These are phyloP conservation scores for Sarcodon aspratus DNA, from an alignment of 768 basidiomycete species.

Conservation along the genomic window DNA sequence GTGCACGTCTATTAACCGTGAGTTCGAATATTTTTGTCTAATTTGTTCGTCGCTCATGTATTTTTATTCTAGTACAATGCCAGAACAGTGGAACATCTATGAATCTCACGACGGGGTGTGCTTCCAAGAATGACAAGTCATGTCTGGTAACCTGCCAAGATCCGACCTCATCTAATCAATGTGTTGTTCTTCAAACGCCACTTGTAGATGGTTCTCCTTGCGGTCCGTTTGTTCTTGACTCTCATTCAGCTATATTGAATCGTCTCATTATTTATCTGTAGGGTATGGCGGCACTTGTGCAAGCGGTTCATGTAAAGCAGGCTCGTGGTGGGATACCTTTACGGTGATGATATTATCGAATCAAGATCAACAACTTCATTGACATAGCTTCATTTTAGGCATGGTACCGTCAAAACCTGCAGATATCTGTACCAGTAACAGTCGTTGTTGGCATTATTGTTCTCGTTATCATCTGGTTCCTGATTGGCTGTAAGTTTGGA, in stretches of 20 bases:
- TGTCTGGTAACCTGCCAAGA: conserved; percentile 79
- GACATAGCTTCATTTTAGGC: conserved; percentile 27
- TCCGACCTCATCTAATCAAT: conserved; percentile 46
- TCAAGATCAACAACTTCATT: conserved; percentile 3
- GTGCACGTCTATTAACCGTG: conserved; percentile 66
- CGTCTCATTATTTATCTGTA: conserved; percentile 12
- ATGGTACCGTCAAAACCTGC: conserved; percentile 68
- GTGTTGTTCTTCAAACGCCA: conserved; percentile 56
- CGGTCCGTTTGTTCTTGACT: conserved; percentile 31
- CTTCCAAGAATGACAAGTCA: conserved; percentile 44
- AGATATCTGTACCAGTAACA: conserved; percentile 72
- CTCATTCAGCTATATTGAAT: conserved; percentile 6
- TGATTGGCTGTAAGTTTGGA: too few species aligned
- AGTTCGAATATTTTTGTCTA: conserved; percentile 31
- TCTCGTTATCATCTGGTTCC: conserved; percentile 33
- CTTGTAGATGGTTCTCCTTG: conserved; percentile 80
- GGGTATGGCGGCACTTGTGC: conserved; percentile 65
- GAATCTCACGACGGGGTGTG: conserved; percentile 56
- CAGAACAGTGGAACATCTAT: conserved; percentile 60
- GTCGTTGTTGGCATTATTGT: conserved; percentile 55
- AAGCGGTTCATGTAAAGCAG: conserved; percentile 49
- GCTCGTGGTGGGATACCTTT: conserved; percentile 44
- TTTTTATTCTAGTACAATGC: conserved; percentile 56
- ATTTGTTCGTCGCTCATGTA: conserved; percentile 58
- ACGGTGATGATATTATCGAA: conserved; percentile 32